Base-by-base conservation (phyloP, 2,329 filamentous ascomycete species). In the Colletotrichum abscissum region DNA sequence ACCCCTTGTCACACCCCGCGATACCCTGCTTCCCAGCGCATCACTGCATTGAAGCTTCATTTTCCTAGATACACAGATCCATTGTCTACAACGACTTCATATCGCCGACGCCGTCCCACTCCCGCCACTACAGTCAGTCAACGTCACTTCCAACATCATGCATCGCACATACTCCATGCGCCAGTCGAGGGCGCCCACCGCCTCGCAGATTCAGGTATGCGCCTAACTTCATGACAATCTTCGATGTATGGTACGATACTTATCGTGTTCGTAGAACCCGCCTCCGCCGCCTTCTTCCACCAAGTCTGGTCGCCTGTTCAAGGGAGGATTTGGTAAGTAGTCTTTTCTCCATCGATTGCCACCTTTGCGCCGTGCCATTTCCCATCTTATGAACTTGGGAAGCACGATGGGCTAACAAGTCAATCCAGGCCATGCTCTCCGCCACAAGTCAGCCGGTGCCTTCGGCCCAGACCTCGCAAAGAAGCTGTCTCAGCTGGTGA, bases 141-240 rank as follows among this genome's bases (percentile, higher is more conserved):
- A 35, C 42, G 22, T 63, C 70, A 65, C 42, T 22, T 11, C 42
- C 42, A 19, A 72, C 85, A 86, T 75, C 70, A 99, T 99, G 96
- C 97, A 99, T 91, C 95, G 96, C 84, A 98, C 97, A 77, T 99
- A 98, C 85, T 98, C 95, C 80, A 97, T 98, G 97, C 95, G 97
- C 92, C 94, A 97, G 86, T 93, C 94, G 85, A 93, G 97, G 89
- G 95, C 95, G 85, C 97, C 97, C 62, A 99, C 97, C 77, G 97
- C 97, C 81, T 97, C 95, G 81, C 89, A 91, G 81, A 86, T 91
- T 58, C 89, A 91, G 83, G 89, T 91, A 80, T 75, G 84, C 73
- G 42, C 42, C 52, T 19, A 49, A 30, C n/a, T 16, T 7, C 14
- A 30, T 16, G 22, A 58, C 52, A 14, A 9, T 35, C n/a, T 57